phyloP scores from a whole-genome alignment of 176 grass and related monocot genomes.

The Canna indica region DNA sequence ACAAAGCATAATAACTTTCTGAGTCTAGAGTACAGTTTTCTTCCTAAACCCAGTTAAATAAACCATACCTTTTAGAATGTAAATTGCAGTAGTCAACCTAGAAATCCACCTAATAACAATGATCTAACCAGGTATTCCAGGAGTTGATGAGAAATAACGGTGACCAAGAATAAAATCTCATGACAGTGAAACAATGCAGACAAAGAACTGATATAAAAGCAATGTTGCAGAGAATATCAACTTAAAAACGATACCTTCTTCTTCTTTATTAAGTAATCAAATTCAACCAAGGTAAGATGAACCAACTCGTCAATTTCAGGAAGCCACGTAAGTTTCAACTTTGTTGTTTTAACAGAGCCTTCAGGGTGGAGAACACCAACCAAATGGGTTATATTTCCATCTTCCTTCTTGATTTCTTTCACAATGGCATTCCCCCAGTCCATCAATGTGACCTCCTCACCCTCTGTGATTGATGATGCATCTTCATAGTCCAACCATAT shows the following conservation, averaged over 20 bases:
- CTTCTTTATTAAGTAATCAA: conserved; percentile 88
- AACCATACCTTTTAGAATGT: too few relatives aligned
- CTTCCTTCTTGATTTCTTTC: conserved; percentile 69
- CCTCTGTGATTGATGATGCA: conserved; percentile 41
- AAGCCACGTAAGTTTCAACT: conserved; percentile 88
- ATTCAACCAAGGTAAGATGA: conserved; percentile 60
- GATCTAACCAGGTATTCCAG: too few relatives aligned
- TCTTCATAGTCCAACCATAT: conserved; percentile 73
- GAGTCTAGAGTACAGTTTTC: too few relatives aligned
- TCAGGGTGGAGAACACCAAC: conserved; percentile 77
- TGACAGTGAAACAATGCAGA: neutral
- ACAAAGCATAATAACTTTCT: too few relatives aligned
- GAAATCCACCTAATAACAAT: too few relatives aligned
- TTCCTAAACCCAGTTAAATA: too few relatives aligned
- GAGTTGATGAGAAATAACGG: too few relatives aligned
- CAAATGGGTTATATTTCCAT: conserved; percentile 50
- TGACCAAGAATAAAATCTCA: too few relatives aligned
- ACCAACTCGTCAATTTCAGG: conserved; percentile 71
- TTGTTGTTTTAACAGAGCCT: conserved; percentile 79
- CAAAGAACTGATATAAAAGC: neutral
- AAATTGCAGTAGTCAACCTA: too few relatives aligned
- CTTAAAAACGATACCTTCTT: conserved; percentile 54
- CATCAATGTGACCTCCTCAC: conserved; percentile 91
- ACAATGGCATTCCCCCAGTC: conserved; percentile 95
- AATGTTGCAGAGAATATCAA: neutral